Evolutionary conservation across 2,329 filamentous ascomycete genomes (phyloP), one percentile per base, ranked within the genome.

Genomic region (Blumeriella jaapii): DNA sequence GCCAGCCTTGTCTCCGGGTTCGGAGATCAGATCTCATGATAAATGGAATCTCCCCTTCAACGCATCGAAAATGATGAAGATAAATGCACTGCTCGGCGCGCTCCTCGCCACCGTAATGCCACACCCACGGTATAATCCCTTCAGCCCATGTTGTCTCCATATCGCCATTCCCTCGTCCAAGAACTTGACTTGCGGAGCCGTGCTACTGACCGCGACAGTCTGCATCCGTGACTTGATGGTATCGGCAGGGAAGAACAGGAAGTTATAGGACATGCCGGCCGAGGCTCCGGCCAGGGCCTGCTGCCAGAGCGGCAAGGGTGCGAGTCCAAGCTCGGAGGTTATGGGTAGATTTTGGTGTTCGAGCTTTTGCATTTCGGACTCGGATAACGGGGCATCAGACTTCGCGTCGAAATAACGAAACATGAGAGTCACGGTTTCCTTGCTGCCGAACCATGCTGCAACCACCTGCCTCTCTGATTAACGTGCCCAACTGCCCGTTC

Each of bases 161-260:
- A 96, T 60, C 11, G 74, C 68, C 38, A 62, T 68, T 0, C 78
- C 75, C 40, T 93, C 85, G 23, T 69, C 64, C 62, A 68, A 71
- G 53, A 98, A 96, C 0, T 75, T 78, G 26, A 70, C 71, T 14
- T 64, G 61, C 6, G 66, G 49, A 9, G 60, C 63, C 19, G 69
- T 40, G 1, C 36, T 39, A 8, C 39, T 30, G 27, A 84, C 65
- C 4, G 86, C 79, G 34, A 81, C 71, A 0, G 91, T 98, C 62
- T 98, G 91, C 78, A 98, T 94, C 30, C 89, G 77, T 12, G 83
- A 93, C 63, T 98, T 98, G 64, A 98, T 81, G 1, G 91, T 98
- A 57, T 98, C 91, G 31, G 91, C 91, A 0, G 91, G 91, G 57
- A 91, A 98, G 66, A 96, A 95, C 14, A 93, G 63, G 56, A 96